A percentile compares a stretch with the other conserved stretches of the same genome.
Evolutionary conservation across 192 early-diverging fungal species (phyloP).

Genomic region (Phycomyces nitens): DNA sequence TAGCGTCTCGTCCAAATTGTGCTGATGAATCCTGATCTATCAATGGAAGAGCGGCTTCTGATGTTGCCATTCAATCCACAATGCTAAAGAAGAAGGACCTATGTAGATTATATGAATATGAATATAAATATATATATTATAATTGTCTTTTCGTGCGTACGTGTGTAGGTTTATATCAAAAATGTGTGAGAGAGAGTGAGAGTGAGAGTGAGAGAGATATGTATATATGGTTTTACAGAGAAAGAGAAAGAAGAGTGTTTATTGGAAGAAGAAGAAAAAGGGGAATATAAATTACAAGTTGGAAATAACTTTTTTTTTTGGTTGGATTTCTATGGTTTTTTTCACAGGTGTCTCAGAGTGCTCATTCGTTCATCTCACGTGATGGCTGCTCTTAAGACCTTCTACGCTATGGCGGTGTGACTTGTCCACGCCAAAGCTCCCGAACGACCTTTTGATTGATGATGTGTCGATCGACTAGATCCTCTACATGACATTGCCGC

Average conservation of each 20-base stretch:
- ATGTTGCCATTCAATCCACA: not conserved
- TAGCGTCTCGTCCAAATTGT: slow-evolving; percentile 26
- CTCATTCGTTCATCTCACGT: not conserved
- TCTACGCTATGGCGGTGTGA: slow-evolving; percentile 22
- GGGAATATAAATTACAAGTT: too few relatives aligned
- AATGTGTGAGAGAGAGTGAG: too few relatives aligned
- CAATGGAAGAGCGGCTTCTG: not conserved
- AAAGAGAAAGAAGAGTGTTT: not conserved
- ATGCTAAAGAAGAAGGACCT: too few relatives aligned
- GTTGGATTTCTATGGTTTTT: too few relatives aligned
- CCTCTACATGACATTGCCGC: slow-evolving; percentile 33
- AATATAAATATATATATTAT: too few relatives aligned
- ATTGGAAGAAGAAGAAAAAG: not conserved
- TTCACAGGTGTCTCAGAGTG: too few relatives aligned
- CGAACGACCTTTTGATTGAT: slow-evolving; percentile 28
- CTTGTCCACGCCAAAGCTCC: slow-evolving; percentile 34
- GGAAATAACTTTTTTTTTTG: too few relatives aligned
- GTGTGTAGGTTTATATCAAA: too few relatives aligned
- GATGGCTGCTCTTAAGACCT: too few relatives aligned
- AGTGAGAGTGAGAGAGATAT: too few relatives aligned
- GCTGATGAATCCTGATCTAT: not conserved
- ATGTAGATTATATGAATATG: too few relatives aligned
- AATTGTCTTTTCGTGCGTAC: too few relatives aligned
- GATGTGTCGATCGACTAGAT: slow-evolving; percentile 34
- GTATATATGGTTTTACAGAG: not conserved